These are phyloP conservation scores for Phylloporus arenicola DNA, from an alignment of 768 basidiomycete genomes.

Conservation along the genomic window DNA sequence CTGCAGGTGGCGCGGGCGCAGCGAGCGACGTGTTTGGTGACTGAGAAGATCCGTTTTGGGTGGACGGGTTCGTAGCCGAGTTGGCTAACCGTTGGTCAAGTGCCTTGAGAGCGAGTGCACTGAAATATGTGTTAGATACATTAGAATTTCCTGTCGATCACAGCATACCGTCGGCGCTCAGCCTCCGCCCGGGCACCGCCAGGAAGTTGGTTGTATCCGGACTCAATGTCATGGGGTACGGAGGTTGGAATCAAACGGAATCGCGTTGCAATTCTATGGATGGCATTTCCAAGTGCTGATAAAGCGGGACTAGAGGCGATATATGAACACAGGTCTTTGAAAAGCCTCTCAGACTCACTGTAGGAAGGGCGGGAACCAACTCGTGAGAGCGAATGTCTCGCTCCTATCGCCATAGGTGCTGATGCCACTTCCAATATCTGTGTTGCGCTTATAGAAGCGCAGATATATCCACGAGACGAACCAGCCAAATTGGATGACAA, in stretches of 20 bases:
- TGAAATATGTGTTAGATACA: constrained; percentile 29
- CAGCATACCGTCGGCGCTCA: constrained; percentile 79
- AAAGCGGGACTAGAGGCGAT: constrained; percentile 57
- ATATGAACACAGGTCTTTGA: neutral
- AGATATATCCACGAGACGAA: constrained; percentile 93
- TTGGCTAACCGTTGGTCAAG: constrained; percentile 88
- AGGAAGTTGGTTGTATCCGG: constrained; percentile 71
- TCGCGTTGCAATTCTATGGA: constrained; percentile 59
- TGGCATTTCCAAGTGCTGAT: constrained; percentile 57
- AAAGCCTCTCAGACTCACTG: constrained; percentile 55
- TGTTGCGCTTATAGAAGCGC: constrained; percentile 91
- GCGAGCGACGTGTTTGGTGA: constrained; percentile 24
- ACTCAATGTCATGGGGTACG: constrained; percentile 57
- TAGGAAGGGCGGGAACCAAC: constrained; percentile 95
- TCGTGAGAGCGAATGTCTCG: constrained; percentile 91
- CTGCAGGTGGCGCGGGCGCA: constrained; percentile 31
- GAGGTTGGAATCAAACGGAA: constrained; percentile 71
- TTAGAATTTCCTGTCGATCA: neutral
- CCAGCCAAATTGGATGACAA: constrained; percentile 99
- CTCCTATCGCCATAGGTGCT: constrained; percentile 88
- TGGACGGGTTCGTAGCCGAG: constrained; percentile 32
- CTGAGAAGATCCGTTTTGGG: constrained; percentile 28
- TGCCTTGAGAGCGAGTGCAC: constrained; percentile 94
- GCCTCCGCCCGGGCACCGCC: constrained; percentile 94
- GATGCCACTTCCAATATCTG: constrained; percentile 55